phyloP scores from a whole-genome alignment of 2,329 filamentous ascomycete genomes.

The Xylaria sp. region DNA sequence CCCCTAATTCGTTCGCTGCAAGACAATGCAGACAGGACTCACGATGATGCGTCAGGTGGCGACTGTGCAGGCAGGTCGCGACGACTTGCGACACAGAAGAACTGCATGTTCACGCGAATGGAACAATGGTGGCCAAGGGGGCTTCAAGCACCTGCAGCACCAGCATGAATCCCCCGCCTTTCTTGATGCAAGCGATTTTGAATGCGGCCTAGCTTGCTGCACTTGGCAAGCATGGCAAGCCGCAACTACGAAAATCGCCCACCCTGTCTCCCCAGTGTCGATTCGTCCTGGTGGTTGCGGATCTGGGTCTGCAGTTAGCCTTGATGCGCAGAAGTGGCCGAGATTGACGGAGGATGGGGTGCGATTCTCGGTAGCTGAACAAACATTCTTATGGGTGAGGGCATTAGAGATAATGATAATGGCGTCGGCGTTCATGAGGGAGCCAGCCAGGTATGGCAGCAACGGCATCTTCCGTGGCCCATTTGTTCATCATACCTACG shows the following conservation, averaged over 20 bases:
- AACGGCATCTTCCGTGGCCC: slow-evolving; percentile 32
- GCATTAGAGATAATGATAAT: background rate
- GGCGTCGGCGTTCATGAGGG: slow-evolving; percentile 10
- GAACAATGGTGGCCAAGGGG: slow-evolving; percentile 29
- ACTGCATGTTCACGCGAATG: slow-evolving; percentile 37
- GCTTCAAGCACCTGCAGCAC: slow-evolving; percentile 40
- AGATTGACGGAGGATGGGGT: slow-evolving; percentile 14
- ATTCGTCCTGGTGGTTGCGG: slow-evolving; percentile 23
- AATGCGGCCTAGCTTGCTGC: slow-evolving; percentile 46
- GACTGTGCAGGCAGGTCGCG: slow-evolving; percentile 27
- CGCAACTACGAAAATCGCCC: slow-evolving; percentile 37
- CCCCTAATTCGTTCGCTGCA: slow-evolving; percentile 13
- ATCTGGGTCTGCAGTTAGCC: slow-evolving; percentile 38
- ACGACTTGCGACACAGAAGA: slow-evolving; percentile 25
- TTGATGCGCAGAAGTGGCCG: slow-evolving; percentile 34
- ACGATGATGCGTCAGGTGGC: slow-evolving; percentile 36
- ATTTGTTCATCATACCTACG: background rate
- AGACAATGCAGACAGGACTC: slow-evolving; percentile 29
- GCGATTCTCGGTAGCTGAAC: slow-evolving; percentile 4
- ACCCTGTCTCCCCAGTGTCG: slow-evolving; percentile 5
- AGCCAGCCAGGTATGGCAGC: slow-evolving; percentile 6
- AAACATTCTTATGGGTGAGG: slow-evolving; percentile 9
- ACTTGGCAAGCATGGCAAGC: slow-evolving; percentile 39
- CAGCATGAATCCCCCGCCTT: slow-evolving; percentile 48
- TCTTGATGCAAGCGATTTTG: slow-evolving; percentile 46